Evolutionary conservation across 345 rosid species (phyloP).

Genomic region (Stellera chamaejasme): DNA sequence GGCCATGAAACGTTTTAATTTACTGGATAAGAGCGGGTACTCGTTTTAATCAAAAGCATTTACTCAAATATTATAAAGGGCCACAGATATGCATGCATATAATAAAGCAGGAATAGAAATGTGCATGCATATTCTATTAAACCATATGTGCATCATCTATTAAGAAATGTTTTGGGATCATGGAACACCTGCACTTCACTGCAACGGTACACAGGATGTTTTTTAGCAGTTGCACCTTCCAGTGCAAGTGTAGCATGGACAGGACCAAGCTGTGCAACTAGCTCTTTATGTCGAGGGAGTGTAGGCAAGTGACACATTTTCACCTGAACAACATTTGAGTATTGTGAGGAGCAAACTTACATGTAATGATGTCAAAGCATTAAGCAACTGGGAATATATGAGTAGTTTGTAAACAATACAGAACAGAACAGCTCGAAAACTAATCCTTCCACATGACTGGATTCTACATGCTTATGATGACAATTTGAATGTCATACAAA

Average conservation of each 20-base stretch:
- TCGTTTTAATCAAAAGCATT: not conserved
- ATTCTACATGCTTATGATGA: too few species aligned
- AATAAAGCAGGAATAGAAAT: too few species aligned
- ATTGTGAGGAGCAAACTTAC: too few species aligned
- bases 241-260: conserved; percentile 52
- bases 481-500: too few species aligned
- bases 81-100: not conserved
- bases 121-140: not conserved
- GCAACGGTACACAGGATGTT: conserved; percentile 78
- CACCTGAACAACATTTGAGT: conserved; percentile 29
- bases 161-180: conserved; percentile 7
- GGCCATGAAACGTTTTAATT: not conserved
- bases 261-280: conserved; percentile 64
- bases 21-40: too few species aligned
- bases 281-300: conserved; percentile 70
- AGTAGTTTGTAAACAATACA: too few species aligned
- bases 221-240: conserved; percentile 51
- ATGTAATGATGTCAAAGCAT: too few species aligned
- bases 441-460: too few species aligned
- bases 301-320: conserved; percentile 43
- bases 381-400: too few species aligned
- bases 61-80: not conserved
- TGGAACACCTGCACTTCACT: conserved; percentile 71
- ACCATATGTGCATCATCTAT: not conserved
- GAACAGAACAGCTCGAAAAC: too few species aligned